phyloP scores from a whole-genome alignment of 371 early-diverging fungal genomes.

The Actinomortierella wolfii region DNA sequence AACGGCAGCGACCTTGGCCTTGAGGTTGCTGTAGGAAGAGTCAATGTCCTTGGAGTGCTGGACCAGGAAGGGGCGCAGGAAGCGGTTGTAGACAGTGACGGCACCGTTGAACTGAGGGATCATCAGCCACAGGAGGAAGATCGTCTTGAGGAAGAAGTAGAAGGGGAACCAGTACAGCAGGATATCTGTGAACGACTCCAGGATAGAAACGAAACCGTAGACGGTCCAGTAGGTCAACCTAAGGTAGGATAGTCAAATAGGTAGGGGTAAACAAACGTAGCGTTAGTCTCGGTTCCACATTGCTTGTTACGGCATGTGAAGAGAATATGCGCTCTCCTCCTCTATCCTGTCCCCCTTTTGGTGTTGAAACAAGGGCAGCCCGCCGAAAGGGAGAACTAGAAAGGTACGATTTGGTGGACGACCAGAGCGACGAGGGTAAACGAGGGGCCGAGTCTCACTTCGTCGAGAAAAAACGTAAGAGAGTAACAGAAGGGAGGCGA shows the following conservation, averaged over 20 bases:
- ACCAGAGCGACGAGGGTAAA: too few species aligned
- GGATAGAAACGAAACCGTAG: constrained; percentile 79
- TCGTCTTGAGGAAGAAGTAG: constrained; percentile 92
- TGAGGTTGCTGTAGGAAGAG: constrained; percentile 34
- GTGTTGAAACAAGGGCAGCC: too few species aligned
- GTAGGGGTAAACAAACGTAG: neutral
- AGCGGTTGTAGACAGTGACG: constrained; percentile 52
- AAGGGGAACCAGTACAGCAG: constrained; percentile 91
- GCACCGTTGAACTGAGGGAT: constrained; percentile 80
- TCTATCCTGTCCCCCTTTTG: too few species aligned
- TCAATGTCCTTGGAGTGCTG: constrained; percentile 47
- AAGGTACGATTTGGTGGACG: too few species aligned
- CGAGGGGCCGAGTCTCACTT: too few species aligned
- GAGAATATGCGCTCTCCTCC: too few species aligned
- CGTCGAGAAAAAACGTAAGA: too few species aligned
- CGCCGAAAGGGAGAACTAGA: too few species aligned
- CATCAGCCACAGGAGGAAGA: constrained; percentile 82
- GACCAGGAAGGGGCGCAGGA: constrained; percentile 63
- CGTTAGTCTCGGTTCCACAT: too few species aligned
- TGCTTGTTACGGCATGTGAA: too few species aligned
- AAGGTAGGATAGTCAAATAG: neutral
- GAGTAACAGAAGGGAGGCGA: too few species aligned
- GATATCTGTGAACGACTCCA: constrained; percentile 87
- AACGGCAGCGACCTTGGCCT: constrained; percentile 44
- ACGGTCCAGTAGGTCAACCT: constrained; percentile 83